Evolutionary conservation across 345 rosid species (phyloP).

Genomic region (Eucalyptus sp.): DNA sequence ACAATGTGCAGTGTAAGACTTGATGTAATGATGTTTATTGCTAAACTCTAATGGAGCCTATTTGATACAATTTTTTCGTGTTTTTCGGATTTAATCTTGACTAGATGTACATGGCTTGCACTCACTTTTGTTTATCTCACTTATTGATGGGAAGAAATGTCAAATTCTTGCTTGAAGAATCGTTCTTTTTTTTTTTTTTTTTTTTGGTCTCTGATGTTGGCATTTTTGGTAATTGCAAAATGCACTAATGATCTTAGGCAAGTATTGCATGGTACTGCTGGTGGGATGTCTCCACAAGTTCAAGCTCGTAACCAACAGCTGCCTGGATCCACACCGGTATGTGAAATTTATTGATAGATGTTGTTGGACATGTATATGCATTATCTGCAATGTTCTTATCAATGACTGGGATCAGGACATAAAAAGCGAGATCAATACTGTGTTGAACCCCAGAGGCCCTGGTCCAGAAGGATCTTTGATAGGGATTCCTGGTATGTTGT

Average conservation of each 20-base stretch:
- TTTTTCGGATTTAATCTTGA: neutral
- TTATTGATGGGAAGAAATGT: neutral
- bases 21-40: neutral
- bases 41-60: neutral
- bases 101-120: neutral
- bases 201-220: neutral
- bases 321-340: slow-evolving; percentile 66
- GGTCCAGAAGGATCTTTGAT: slow-evolving; percentile 88
- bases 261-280: slow-evolving; percentile 78
- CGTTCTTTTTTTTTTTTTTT: neutral
- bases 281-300: slow-evolving; percentile 87
- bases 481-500: slow-evolving; percentile 69
- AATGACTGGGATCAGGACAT: slow-evolving; percentile 58
- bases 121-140: neutral
- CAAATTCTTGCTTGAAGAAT: neutral
- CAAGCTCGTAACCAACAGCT: slow-evolving; percentile 82
- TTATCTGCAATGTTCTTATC: slow-evolving; percentile 4
- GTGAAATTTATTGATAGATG: neutral
- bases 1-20: neutral
- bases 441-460: slow-evolving; percentile 72
- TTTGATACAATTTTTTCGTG: neutral
- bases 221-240: neutral
- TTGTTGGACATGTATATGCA: neutral
- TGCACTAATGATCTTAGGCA: slow-evolving; percentile 46
- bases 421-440: slow-evolving; percentile 81